A percentile compares a stretch with the other conserved stretches of the same genome.
These are phyloP conservation scores for Theobroma cacao DNA, from an alignment of 345 rosid species.

Conservation along the genomic window DNA sequence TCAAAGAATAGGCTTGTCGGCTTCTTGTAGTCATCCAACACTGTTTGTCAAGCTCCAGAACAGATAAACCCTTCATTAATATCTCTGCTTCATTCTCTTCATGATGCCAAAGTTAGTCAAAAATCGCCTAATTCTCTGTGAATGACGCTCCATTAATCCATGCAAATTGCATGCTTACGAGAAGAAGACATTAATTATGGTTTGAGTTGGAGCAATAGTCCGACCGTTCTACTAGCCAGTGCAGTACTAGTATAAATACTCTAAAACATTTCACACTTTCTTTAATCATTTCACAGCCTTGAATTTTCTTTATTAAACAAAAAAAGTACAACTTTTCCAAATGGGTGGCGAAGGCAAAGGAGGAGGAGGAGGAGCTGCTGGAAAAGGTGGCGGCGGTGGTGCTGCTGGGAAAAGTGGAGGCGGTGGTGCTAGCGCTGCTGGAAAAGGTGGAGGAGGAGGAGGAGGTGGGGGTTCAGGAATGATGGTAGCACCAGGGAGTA, in stretches of 20 bases:
- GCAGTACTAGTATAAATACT: neutral
- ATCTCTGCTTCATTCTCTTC: too few species aligned
- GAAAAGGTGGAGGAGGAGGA: neutral
- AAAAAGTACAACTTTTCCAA: neutral
- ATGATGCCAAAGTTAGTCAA: neutral
- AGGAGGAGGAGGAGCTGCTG: neutral
- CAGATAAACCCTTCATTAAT: too few species aligned
- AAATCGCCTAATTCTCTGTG: neutral
- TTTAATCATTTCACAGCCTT: neutral
- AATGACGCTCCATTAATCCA: neutral
- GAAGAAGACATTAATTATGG: too few species aligned
- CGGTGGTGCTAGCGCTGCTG: neutral
- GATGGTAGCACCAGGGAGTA: neutral
- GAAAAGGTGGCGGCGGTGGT: neutral
- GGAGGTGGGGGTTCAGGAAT: neutral
- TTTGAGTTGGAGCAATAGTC: too few species aligned
- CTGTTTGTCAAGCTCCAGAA: too few species aligned
- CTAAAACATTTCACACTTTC: neutral
- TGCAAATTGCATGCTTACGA: neutral
- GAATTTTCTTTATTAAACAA: neutral
- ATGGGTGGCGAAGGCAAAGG: constrained; percentile 14
- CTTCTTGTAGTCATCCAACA: too few species aligned
- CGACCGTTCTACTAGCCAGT: too few species aligned
- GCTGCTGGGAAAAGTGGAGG: neutral
- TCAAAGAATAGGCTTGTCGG: too few species aligned